phyloP scores from a whole-genome alignment of 345 rosid genomes.

The Ricinus communis region DNA sequence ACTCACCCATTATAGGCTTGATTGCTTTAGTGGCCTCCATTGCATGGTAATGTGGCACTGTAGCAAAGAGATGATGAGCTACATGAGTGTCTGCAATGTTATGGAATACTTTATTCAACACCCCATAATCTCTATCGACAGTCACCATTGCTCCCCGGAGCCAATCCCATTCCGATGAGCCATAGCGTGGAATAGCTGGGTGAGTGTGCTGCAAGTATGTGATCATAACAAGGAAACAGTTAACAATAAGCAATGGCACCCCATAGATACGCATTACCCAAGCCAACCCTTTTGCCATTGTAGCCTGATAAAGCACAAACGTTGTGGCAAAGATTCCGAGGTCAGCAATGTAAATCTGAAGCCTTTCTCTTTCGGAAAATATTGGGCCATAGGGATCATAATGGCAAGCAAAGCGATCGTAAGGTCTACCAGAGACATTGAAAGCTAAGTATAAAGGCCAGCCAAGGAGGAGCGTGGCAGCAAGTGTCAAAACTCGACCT shows the following conservation, averaged over 20 bases:
- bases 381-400: conserved; percentile 77
- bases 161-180: conserved; percentile 91
- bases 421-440: conserved; percentile 77
- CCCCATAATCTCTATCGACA: conserved; percentile 81
- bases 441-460: conserved; percentile 86
- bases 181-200: conserved; percentile 76
- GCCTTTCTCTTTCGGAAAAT: conserved; percentile 67
- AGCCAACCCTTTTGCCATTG: conserved; percentile 52
- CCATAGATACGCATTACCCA: conserved; percentile 66
- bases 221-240: conserved; percentile 63
- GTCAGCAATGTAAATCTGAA: conserved; percentile 70
- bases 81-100: conserved; percentile 88
- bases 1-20: conserved; percentile 76
- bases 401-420: conserved; percentile 72
- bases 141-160: conserved; percentile 80
- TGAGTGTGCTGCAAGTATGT: conserved; percentile 93
- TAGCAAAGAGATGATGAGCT: conserved; percentile 80
- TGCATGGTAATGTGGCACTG: conserved; percentile 89
- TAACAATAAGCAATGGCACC: conserved; percentile 67
- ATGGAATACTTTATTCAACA: conserved; percentile 81
- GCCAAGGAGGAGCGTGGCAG: conserved; percentile 59
- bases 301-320: conserved; percentile 57
- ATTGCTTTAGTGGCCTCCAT: conserved; percentile 91
- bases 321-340: conserved; percentile 56
- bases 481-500: conserved; percentile 53